A percentile compares a stretch with the other conserved stretches of the same genome.
phyloP scores from a whole-genome alignment of 2,329 filamentous ascomycete species.

The Arthrobotrys sphaeroides region DNA sequence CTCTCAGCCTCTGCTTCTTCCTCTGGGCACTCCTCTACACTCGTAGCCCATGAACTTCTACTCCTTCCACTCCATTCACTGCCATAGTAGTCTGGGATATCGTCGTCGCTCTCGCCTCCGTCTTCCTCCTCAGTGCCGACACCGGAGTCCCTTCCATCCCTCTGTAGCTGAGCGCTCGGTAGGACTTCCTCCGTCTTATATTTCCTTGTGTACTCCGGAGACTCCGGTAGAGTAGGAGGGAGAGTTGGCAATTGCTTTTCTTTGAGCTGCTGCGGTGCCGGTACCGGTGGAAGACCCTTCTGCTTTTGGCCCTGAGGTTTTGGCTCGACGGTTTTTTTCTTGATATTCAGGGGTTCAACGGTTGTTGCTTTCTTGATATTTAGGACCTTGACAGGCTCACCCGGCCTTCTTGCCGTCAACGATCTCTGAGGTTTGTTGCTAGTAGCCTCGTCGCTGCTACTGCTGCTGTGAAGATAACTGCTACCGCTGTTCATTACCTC shows the following conservation, averaged over 20 bases:
- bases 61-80: conserved; percentile 60
- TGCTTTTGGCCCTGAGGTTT: conserved; percentile 63
- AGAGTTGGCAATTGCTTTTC: conserved; percentile 66
- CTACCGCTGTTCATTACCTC: conserved; percentile 9
- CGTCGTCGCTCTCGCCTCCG: conserved; percentile 66
- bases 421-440: background rate
- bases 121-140: conserved; percentile 69
- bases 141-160: conserved; percentile 59
- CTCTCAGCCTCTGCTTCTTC: conserved; percentile 81
- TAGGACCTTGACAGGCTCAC: background rate
- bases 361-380: conserved; percentile 20
- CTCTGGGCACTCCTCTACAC: conserved; percentile 69
- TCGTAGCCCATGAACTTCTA: conserved; percentile 61
- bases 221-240: conserved; percentile 57
- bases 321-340: conserved; percentile 59
- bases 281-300: conserved; percentile 66
- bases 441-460: background rate
- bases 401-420: background rate
- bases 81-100: conserved; percentile 72
- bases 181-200: conserved; percentile 60
- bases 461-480: conserved; percentile 13
- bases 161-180: conserved; percentile 11
- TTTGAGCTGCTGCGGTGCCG: conserved; percentile 71
- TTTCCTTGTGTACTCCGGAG: conserved; percentile 57
- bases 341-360: background rate